These are phyloP conservation scores for Neurospora crassa DNA, from an alignment of 2,329 filamentous ascomycete genomes.

Conservation along the genomic window DNA sequence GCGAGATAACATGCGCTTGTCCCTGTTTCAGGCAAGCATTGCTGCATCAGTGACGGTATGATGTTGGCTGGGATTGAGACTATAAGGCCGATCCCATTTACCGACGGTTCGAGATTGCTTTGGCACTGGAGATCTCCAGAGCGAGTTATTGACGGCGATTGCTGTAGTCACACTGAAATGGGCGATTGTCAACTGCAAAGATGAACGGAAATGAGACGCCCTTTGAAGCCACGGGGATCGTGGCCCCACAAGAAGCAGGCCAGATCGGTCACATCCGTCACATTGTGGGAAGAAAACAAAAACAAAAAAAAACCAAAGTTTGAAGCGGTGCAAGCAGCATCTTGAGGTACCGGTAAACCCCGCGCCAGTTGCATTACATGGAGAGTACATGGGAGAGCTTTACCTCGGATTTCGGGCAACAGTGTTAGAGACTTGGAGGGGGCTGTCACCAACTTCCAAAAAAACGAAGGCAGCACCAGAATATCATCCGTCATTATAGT, in stretches of 20 bases:
- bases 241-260: background rate
- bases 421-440: background rate
- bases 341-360: background rate
- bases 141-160: background rate
- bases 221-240: background rate
- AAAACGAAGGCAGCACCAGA: background rate
- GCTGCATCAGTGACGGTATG: conserved; percentile 17
- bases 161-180: background rate
- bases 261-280: background rate
- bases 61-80: background rate
- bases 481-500: background rate
- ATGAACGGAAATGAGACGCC: background rate
- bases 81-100: background rate
- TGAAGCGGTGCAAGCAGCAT: background rate
- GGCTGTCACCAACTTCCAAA: background rate
- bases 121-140: background rate
- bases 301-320: background rate
- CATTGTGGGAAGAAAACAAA: too few species aligned
- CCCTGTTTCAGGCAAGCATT: conserved; percentile 8
- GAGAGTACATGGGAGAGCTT: background rate
- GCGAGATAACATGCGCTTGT: background rate
- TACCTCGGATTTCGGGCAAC: background rate
- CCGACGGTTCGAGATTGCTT: background rate
- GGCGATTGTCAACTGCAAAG: background rate
- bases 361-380: background rate